A percentile compares a stretch with the other conserved stretches of the same genome.
These are phyloP conservation scores for Helichrysum umbraculigerum DNA, from an alignment of 129 eudicot genomes.

Conservation along the genomic window DNA sequence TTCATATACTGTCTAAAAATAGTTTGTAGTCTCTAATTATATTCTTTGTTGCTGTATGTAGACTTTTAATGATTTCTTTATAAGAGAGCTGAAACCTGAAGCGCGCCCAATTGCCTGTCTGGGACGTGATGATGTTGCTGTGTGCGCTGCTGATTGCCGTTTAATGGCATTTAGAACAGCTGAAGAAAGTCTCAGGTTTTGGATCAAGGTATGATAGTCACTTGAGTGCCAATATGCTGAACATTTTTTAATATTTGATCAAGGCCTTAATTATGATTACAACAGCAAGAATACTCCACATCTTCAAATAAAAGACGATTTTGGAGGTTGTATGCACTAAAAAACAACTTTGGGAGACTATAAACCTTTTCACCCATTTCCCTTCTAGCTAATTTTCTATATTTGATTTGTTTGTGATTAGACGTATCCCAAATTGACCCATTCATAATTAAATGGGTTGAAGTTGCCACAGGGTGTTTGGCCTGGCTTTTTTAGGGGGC, in stretches of 20 bases:
- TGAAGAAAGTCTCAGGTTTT: conserved; percentile 72
- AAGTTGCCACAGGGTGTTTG: not conserved
- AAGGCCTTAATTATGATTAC: not conserved
- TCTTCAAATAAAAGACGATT: too few relatives aligned
- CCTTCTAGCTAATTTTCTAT: too few relatives aligned
- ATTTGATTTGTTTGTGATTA: too few relatives aligned
- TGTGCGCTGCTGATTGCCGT: conserved; percentile 96
- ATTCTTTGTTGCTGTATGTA: conserved; percentile 35
- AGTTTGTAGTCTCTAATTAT: not conserved
- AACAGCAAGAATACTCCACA: not conserved
- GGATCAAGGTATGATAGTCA: conserved; percentile 71
- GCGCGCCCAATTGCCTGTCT: conserved; percentile 65
- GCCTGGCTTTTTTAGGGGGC: too few relatives aligned
- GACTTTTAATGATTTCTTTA: conserved; percentile 96
- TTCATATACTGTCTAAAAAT: not conserved
- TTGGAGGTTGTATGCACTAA: too few relatives aligned
- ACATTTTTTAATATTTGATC: not conserved
- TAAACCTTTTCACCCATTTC: too few relatives aligned
- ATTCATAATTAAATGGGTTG: not conserved
- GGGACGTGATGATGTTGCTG: conserved; percentile 84
- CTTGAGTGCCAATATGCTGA: not conserved
- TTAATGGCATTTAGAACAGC: conserved; percentile 75
- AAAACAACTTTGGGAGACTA: too few relatives aligned
- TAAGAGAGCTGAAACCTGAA: conserved; percentile 86
- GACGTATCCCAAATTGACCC: not conserved